These are phyloP conservation scores for Xerophyta viscosa DNA, from an alignment of 106 monocot genomes.

Conservation along the genomic window DNA sequence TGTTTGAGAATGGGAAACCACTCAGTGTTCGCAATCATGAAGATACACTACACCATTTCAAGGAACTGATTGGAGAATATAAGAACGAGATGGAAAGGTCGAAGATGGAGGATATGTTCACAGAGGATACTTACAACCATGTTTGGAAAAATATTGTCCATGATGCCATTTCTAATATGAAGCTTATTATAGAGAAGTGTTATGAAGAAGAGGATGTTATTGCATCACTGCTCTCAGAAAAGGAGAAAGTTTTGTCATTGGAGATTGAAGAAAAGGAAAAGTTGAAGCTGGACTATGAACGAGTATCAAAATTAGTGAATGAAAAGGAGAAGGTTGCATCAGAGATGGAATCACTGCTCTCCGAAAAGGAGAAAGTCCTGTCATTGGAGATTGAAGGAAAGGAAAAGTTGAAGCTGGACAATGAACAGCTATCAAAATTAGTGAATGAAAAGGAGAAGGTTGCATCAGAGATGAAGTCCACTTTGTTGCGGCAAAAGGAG, in stretches of 20 bases:
- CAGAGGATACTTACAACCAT: conserved; percentile 20
- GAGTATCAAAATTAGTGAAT: conserved; percentile 12
- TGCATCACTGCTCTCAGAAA: conserved; percentile 14
- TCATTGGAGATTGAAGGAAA: conserved; percentile 22
- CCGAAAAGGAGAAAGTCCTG: conserved; percentile 19
- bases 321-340: conserved; percentile 51
- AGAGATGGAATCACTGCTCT: no score
- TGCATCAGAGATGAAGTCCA: conserved; percentile 17
- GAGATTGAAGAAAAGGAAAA: conserved; percentile 31
- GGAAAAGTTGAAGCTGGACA: conserved; percentile 26
- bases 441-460: conserved; percentile 30
- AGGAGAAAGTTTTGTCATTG: conserved; percentile 34
- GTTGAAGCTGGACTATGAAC: conserved; percentile 25
- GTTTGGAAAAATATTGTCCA: conserved; percentile 16
- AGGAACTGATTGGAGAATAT: conserved; percentile 15
- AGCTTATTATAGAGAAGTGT: conserved; percentile 10
- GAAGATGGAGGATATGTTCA: conserved; percentile 15
- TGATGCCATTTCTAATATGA: conserved; percentile 20
- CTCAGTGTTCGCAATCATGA: conserved; percentile 3
- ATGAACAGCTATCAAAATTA: conserved; percentile 17
- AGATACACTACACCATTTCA: conserved; percentile 6
- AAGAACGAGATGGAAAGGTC: conserved; percentile 4
- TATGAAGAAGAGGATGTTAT: conserved; percentile 23
- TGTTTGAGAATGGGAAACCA: conserved; percentile 24
- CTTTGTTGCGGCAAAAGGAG: conserved; percentile 23